These are phyloP conservation scores for Cotoneaster glaucophyllus DNA, from an alignment of 306 rosid species.

Conservation along the genomic window DNA sequence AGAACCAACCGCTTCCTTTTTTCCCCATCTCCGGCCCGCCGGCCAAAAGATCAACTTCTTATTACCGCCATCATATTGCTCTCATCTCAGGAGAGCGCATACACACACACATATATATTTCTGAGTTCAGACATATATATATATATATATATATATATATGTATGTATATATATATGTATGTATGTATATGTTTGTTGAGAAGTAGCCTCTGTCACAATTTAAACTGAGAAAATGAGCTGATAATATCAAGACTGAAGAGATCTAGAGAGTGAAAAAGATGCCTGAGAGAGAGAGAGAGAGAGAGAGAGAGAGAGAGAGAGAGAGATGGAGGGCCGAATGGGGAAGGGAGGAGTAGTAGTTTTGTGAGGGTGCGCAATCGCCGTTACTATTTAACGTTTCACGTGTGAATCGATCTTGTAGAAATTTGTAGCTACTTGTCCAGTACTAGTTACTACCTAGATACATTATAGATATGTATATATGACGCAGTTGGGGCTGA, in stretches of 20 bases:
- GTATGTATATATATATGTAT: no score
- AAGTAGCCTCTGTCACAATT: neutral
- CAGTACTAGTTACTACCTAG: neutral
- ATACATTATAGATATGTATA: neutral
- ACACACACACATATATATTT: no score
- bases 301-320: conserved; percentile 10
- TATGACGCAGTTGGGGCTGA: neutral
- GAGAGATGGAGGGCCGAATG: conserved; percentile 5
- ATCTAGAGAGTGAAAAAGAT: neutral
- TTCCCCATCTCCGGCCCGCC: conserved; percentile 59
- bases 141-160: no score
- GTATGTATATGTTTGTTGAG: neutral
- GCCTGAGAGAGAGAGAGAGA: neutral
- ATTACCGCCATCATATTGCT: neutral
- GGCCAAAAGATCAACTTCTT: conserved; percentile 19
- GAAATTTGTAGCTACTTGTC: neutral
- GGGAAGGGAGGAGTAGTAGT: neutral
- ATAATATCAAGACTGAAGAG: neutral
- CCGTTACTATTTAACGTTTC: conserved; percentile 56
- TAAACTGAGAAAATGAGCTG: neutral
- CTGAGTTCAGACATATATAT: no score
- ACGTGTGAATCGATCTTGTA: conserved; percentile 28
- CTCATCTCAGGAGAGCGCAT: neutral
- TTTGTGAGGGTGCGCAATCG: conserved; percentile 43
- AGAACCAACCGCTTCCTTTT: conserved; percentile 84